Base-by-base conservation (phyloP, 2,329 filamentous ascomycete genomes). In the Neonectria hederae region DNA sequence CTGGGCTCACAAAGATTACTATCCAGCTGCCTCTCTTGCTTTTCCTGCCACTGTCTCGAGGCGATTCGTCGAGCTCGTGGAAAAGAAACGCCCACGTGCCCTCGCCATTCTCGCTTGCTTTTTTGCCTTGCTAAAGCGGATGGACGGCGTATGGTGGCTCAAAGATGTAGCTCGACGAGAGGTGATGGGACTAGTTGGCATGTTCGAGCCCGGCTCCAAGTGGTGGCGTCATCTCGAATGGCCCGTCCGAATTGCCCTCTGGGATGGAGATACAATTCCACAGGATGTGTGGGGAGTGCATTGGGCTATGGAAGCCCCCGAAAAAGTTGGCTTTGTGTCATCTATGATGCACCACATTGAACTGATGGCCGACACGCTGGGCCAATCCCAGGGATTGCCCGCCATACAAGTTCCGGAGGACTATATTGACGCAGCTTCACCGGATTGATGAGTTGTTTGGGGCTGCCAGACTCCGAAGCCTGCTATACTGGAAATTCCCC, bases 101-200 rank as follows among this genome's bases (percentile, higher is more conserved):
- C 80, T 91, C 28, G 84, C 86, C 32, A 87, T 90, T 38, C 82
- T 91, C 1, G 89, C 88, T 7, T 89, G 87, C 74, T 91, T 90
- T 75, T 90, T 90, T 70, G 89, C 87, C 28, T 79, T 90, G 40
- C 80, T 92, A 51, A 89, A 89, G 72, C 83, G 84, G 35, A 81
- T 90, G 66, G 86, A 90, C 65, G 76, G 82, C 17, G 80, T 89
- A 17, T 93, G 90, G 90, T 93, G 90, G 90, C 79, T 92, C 28
- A 83, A 88, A 21, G 89, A 90, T 42, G 89, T 91, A 71, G 86
- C 89, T 8, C 84, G 85, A 17, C 84, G 87, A 59, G 87, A 92
- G 70, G 86, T 92, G 17, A 85, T 87, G 73, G 89, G 89, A 21
- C 83, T 91, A 24, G 83, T 88, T 21, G 84, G 83, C 38, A 76